Conservation (phyloP, 208 protist genomes). For the Trypanosoma caninum region DNA sequence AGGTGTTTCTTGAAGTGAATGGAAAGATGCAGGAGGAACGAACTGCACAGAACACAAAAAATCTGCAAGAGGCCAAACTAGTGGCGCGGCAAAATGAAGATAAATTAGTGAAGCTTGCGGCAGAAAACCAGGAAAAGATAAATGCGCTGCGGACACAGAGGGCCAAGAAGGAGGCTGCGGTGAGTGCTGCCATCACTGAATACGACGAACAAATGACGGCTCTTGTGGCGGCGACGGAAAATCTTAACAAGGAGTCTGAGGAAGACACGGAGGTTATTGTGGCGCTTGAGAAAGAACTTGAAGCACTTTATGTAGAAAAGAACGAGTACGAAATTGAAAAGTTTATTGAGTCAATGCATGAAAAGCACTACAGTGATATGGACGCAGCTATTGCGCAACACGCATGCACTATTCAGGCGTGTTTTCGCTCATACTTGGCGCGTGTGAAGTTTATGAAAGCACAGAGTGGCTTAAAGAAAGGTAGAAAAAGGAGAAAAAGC, state of each 20-base stretch:
- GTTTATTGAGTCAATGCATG: conserved; percentile 57
- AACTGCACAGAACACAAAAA: conserved; percentile 33
- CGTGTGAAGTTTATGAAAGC: conserved; percentile 31
- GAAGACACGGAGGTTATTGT: conserved; percentile 70
- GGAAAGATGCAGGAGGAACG: conserved; percentile 49
- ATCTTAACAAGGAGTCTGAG: conserved; percentile 72
- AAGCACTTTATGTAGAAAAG: conserved; percentile 46
- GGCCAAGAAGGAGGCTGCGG: conserved; percentile 76
- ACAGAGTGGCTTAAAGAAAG: conserved; percentile 26
- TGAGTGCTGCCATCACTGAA: conserved; percentile 79
- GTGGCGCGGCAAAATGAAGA: conserved; percentile 38
- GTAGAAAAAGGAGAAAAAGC: conserved; percentile 37
- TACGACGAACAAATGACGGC: conserved; percentile 72
- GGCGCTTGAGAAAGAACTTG: conserved; percentile 56
- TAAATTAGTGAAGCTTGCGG: conserved; percentile 32
- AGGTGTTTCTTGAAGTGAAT: conserved; percentile 57
- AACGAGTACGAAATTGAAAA: conserved; percentile 70
- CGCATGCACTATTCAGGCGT: conserved; percentile 80
- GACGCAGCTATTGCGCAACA: conserved; percentile 32
- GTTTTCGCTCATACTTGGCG: conserved; percentile 64
- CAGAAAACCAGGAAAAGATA: conserved; percentile 50
- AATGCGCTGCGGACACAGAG: conserved; percentile 56
- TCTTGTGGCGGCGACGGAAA: conserved; percentile 32
- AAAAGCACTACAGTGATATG: conserved; percentile 61
- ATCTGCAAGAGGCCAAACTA: conserved; percentile 48